These are phyloP conservation scores for Linum tenue DNA, from an alignment of 345 rosid species.

Conservation along the genomic window DNA sequence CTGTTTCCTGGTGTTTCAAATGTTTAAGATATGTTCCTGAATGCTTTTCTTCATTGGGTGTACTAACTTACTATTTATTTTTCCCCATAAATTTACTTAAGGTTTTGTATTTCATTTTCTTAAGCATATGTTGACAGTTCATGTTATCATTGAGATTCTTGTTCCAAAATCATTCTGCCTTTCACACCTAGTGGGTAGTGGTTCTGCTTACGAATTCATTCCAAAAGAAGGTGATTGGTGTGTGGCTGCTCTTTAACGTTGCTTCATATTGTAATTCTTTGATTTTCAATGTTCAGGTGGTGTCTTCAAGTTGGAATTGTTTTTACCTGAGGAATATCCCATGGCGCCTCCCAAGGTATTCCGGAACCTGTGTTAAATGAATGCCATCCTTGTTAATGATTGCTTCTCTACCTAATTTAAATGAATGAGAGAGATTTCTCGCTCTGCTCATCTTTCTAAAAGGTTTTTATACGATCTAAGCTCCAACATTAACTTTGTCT, in stretches of 20 bases:
- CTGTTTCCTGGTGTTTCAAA: neutral
- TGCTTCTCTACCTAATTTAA: neutral
- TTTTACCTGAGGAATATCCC: constrained; percentile 99
- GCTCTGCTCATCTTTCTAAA: too few species aligned
- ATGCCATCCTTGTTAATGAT: neutral
- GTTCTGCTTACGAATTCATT: neutral
- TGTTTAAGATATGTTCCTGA: neutral
- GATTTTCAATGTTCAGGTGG: constrained; percentile 51
- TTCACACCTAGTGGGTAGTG: neutral
- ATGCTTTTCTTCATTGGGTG: neutral
- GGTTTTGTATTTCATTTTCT: neutral
- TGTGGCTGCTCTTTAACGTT: neutral
- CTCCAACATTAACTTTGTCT: too few species aligned
- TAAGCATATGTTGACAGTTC: neutral
- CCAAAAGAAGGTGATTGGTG: constrained; percentile 3
- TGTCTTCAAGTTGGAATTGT: constrained; percentile 96
- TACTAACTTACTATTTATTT: neutral
- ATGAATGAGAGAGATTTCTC: neutral
- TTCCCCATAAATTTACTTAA: neutral
- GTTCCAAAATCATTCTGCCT: neutral
- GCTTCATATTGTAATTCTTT: neutral
- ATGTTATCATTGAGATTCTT: neutral
- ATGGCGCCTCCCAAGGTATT: constrained; percentile 99
- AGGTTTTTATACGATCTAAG: too few species aligned
- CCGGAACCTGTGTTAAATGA: neutral